Evolutionary conservation across 169 alveolate species (phyloP), one percentile per base, ranked within the genome.

Genomic region (Plasmodium ovale): DNA sequence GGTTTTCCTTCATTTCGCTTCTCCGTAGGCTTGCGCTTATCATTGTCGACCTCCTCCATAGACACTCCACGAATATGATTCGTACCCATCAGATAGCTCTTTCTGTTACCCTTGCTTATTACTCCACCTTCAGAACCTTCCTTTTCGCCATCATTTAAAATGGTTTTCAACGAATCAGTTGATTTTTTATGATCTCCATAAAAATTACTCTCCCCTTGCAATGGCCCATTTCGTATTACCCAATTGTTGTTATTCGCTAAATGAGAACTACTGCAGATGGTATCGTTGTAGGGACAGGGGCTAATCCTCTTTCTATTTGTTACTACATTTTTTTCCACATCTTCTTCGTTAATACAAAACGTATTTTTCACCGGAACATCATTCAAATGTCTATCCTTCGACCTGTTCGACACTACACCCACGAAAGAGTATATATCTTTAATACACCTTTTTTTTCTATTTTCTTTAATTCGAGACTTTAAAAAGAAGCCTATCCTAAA

Each of bases 401-500:
- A 14, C 88, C 14, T 6, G 31, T 35, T 3, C 1, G 19, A 7
- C 23, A 9, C 19, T n/a, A n/a, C n/a, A n/a, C n/a, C n/a, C n/a
- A n/a, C n/a, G n/a, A n/a, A 39, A 25, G n/a, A 19, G 14, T 49
- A 27, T 33, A 25, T 39, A 27, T 60, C 27, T 29, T 77, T 44
- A 25, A 60, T 60, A 25, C 51, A 16, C 25, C 58, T 44, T 23
- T 10, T 62, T 29, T 68, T 62, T 12, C 25, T 44, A 56, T 44
- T 62, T 67, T 42, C 58, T 37, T 47, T 77, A 60, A 64, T 62
- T 62, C 62, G 21, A 37, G 29, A 29, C 56, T 77, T 77, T 53
- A 77, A 49, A 12, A 77, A 77, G 62, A 77, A 77, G 12, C 88
- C 88, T 29, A 77, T 31, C 19, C 74, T 77, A 53, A 77, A 60